These are phyloP conservation scores for Verticillium tricorpus DNA, from an alignment of 2,329 filamentous ascomycete species.

Conservation along the genomic window DNA sequence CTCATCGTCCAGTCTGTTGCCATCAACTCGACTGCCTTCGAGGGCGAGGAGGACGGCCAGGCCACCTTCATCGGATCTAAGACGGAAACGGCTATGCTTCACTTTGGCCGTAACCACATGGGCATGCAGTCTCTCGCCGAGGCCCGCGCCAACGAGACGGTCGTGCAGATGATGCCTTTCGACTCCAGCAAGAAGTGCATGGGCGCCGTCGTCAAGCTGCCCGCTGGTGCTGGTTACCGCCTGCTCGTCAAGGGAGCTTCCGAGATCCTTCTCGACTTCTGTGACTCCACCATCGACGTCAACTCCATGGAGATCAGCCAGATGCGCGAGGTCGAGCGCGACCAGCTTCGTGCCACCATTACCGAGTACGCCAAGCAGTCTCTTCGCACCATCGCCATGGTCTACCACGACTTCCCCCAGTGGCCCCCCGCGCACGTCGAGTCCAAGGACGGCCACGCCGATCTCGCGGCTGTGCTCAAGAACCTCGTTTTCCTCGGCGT, in stretches of 20 bases:
- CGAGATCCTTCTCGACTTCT: constrained; percentile 46
- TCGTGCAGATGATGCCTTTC: constrained; percentile 48
- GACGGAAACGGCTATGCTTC: constrained; percentile 50
- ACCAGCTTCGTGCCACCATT: constrained; percentile 50
- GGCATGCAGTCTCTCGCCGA: constrained; percentile 43
- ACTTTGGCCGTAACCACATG: constrained; percentile 44
- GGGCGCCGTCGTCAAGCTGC: constrained; percentile 48
- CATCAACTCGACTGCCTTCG: constrained; percentile 57
- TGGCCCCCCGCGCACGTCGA: constrained; percentile 64
- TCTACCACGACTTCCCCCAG: constrained; percentile 67
- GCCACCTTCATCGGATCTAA: constrained; percentile 49
- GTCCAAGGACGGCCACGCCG: constrained; percentile 59
- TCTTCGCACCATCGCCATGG: constrained; percentile 71
- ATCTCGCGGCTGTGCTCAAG: constrained; percentile 51
- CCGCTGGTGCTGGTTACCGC: constrained; percentile 36
- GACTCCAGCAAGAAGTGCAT: constrained; percentile 53
- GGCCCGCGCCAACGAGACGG: constrained; percentile 39
- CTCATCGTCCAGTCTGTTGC: constrained; percentile 38
- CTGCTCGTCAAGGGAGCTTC: constrained; percentile 53
- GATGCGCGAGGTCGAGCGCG: constrained; percentile 36
- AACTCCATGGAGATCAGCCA: constrained; percentile 49
- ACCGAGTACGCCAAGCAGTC: constrained; percentile 57
- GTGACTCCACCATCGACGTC: constrained; percentile 33
- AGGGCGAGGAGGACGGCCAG: constrained; percentile 41
- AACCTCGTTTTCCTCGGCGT: constrained; percentile 69